Evolutionary conservation across 2,329 filamentous ascomycete species (phyloP).

Genomic region (Colletotrichum sublineola): DNA sequence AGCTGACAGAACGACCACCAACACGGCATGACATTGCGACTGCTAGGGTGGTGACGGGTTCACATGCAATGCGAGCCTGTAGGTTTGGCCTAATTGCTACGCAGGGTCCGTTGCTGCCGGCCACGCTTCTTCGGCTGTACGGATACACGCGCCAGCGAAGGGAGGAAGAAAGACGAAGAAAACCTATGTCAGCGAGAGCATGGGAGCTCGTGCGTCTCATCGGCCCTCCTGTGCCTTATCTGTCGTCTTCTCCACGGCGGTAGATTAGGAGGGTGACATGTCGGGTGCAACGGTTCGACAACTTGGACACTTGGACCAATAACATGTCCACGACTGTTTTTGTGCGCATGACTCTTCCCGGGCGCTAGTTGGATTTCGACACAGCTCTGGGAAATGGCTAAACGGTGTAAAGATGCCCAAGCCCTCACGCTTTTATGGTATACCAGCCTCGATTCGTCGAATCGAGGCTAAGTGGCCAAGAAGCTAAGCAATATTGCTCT

Average conservation of each 20-base stretch:
- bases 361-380: conserved; percentile 1
- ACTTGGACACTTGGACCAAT: conserved; percentile 5
- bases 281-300: conserved; percentile 14
- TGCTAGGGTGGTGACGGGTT: conserved; percentile 6
- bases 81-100: conserved; percentile 14
- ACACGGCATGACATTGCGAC: conserved; percentile 7
- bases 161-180: too few relatives aligned
- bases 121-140: conserved; percentile 3
- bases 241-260: not conserved
- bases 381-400: not conserved
- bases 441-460: not conserved
- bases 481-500: not conserved
- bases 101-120: not conserved
- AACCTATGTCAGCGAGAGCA: not conserved
- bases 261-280: conserved; percentile 31
- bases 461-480: conserved; percentile 1
- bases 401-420: not conserved
- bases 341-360: conserved; percentile 28
- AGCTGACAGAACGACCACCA: conserved; percentile 12
- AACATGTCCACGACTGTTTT: conserved; percentile 13
- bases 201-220: conserved; percentile 5
- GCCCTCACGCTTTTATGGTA: conserved; percentile 1
- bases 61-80: conserved; percentile 22
- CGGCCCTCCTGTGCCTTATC: not conserved
- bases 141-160: not conserved